Evolutionary conservation across 2,329 filamentous ascomycete genomes (phyloP).

Genomic region (Cladosporium sp.): DNA sequence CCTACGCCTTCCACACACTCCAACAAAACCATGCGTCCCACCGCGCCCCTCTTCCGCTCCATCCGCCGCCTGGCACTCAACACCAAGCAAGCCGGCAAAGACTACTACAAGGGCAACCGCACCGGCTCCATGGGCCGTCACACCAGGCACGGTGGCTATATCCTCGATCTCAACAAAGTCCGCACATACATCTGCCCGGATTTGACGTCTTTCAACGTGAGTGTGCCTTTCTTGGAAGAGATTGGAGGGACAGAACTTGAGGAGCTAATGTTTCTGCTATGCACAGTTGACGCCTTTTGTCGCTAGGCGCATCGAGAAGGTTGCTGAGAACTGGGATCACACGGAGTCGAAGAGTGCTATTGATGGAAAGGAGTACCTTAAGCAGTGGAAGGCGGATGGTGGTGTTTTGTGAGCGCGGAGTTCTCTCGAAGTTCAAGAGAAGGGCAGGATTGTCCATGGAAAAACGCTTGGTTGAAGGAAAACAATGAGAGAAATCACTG

Average conservation of each 20-base stretch:
- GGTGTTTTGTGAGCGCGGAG: conserved; percentile 25
- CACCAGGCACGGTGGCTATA: conserved; percentile 77
- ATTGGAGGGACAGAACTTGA: not conserved
- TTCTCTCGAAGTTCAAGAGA: too few relatives aligned
- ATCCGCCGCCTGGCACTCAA: conserved; percentile 76
- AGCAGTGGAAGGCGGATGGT: conserved; percentile 31
- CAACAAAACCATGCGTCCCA: conserved; percentile 50
- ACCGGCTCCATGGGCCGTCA: conserved; percentile 82
- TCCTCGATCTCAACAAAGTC: conserved; percentile 80
- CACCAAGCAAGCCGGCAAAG: conserved; percentile 87
- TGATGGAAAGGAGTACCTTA: conserved; percentile 30
- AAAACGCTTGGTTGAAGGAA: too few relatives aligned
- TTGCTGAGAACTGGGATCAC: conserved; percentile 48
- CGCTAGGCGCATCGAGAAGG: conserved; percentile 52
- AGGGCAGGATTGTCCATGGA: too few relatives aligned
- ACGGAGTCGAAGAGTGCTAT: conserved; percentile 22
- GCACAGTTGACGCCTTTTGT: conserved; percentile 75
- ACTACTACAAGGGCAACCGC: conserved; percentile 95
- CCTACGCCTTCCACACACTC: too few relatives aligned
- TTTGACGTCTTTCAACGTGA: conserved; percentile 67
- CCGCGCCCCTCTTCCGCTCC: conserved; percentile 60
- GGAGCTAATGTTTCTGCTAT: not conserved
- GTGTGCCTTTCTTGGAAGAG: conserved; percentile 3
- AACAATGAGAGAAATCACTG: too few relatives aligned
- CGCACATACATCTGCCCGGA: conserved; percentile 82